Percentiles rank a stretch among this genome's conserved stretches.
Conservation (phyloP, 805 yeast genomes). For the Ogataea haglerorum region DNA sequence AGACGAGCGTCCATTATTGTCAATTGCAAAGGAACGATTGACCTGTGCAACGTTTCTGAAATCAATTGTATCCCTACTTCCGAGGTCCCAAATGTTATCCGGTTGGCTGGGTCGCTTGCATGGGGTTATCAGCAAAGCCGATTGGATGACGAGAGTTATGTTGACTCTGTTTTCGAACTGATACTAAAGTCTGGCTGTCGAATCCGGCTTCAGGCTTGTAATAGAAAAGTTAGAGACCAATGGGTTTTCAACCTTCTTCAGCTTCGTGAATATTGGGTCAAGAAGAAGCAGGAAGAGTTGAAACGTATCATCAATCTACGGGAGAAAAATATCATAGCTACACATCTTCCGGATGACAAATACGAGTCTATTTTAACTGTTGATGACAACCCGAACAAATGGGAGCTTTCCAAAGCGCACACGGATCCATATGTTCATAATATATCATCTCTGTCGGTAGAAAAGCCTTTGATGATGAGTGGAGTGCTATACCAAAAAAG, state of each 20-base stretch:
- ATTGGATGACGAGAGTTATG: conserved; percentile 24
- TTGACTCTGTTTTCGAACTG: conserved; percentile 54
- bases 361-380: conserved; percentile 53
- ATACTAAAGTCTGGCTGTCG: conserved; percentile 42
- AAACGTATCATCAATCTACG: conserved; percentile 36
- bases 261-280: conserved; percentile 58
- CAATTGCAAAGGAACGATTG: conserved; percentile 59
- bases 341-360: conserved; percentile 49
- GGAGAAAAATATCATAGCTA: conserved; percentile 40
- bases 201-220: conserved; percentile 56
- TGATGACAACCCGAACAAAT: conserved; percentile 34
- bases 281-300: conserved; percentile 41
- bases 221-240: conserved; percentile 44
- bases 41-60: conserved; percentile 47
- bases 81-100: conserved; percentile 26
- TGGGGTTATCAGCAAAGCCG: conserved; percentile 27
- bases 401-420: conserved; percentile 51
- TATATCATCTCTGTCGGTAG: conserved; percentile 55
- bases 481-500: conserved; percentile 71
- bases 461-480: conserved; percentile 55
- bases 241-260: conserved; percentile 60
- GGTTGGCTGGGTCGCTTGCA: conserved; percentile 29
- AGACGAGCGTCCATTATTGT: conserved; percentile 55
- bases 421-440: conserved; percentile 55
- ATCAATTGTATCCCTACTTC: conserved; percentile 34